Evolutionary conservation across 2,329 filamentous ascomycete genomes (phyloP).

Genomic region (Arthrinium puccinioides): DNA sequence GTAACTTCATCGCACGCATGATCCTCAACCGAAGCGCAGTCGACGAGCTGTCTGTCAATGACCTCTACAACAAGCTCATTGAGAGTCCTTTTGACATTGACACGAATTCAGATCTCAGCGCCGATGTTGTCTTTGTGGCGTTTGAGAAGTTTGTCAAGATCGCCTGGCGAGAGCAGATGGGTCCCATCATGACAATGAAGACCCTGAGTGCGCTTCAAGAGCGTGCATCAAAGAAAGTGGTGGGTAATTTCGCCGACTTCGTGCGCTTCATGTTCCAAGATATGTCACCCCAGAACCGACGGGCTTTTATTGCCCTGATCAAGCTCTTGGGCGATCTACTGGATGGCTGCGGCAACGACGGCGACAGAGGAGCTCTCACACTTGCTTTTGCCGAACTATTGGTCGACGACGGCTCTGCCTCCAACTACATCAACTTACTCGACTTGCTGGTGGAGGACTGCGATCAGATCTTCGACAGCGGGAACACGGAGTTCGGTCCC

Average conservation of each 20-base stretch:
- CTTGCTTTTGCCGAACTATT: slow-evolving; percentile 84
- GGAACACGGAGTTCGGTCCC: slow-evolving; percentile 22
- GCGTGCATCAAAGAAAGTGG: slow-evolving; percentile 56
- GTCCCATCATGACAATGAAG: slow-evolving; percentile 68
- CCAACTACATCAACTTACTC: slow-evolving; percentile 79
- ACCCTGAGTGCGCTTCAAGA: slow-evolving; percentile 69
- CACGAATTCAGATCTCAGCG: slow-evolving; percentile 63
- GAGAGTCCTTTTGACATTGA: slow-evolving; percentile 78
- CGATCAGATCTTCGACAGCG: slow-evolving; percentile 76
- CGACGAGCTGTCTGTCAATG: slow-evolving; percentile 77
- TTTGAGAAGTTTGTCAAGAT: slow-evolving; percentile 90
- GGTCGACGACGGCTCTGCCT: slow-evolving; percentile 67
- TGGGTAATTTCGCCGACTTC: slow-evolving; percentile 66
- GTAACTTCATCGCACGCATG: slow-evolving; percentile 73
- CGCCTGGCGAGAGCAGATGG: slow-evolving; percentile 85
- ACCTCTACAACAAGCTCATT: slow-evolving; percentile 81
- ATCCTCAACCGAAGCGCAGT: slow-evolving; percentile 63
- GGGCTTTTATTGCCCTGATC: slow-evolving; percentile 77
- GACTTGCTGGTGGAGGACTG: slow-evolving; percentile 87
- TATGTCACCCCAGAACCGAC: slow-evolving; percentile 62
- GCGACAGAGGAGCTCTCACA: slow-evolving; percentile 81
- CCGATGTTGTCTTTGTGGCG: slow-evolving; percentile 81
- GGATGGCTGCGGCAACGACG: slow-evolving; percentile 84
- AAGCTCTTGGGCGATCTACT: slow-evolving; percentile 81
- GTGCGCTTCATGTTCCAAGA: slow-evolving; percentile 57